A percentile compares a stretch with the other conserved stretches of the same genome.
Evolutionary conservation across 2,329 filamentous ascomycete species (phyloP).

Genomic region (Triangularia verruculosa): DNA sequence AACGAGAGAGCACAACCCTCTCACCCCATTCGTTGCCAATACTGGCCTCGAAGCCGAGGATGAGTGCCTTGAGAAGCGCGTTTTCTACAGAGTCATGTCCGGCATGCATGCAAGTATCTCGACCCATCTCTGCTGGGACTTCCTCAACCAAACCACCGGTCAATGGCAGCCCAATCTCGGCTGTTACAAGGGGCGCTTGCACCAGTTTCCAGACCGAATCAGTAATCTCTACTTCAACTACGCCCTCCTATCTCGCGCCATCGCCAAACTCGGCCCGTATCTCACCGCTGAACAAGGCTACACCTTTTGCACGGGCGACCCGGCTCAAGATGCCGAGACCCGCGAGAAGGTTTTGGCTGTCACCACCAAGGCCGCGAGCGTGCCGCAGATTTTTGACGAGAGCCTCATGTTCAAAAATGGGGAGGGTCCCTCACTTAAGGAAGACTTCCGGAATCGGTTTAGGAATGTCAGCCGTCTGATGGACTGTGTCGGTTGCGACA

Average conservation of each 20-base stretch:
- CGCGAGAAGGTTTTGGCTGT: slow-evolving; percentile 79
- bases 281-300: slow-evolving; percentile 62
- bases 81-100: slow-evolving; percentile 92
- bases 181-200: slow-evolving; percentile 86
- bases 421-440: slow-evolving; percentile 75
- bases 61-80: slow-evolving; percentile 96
- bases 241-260: slow-evolving; percentile 84
- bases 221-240: slow-evolving; percentile 99
- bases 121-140: slow-evolving; percentile 93
- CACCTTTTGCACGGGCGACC: slow-evolving; percentile 88
- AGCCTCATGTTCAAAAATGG: slow-evolving; percentile 87
- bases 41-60: slow-evolving; percentile 76
- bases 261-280: slow-evolving; percentile 84
- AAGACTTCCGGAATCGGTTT: slow-evolving; percentile 96
- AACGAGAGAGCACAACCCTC: slow-evolving; percentile 52
- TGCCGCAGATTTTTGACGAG: slow-evolving; percentile 88
- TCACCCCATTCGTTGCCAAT: slow-evolving; percentile 58
- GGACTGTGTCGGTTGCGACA: slow-evolving; percentile 98
- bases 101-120: slow-evolving; percentile 99
- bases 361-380: slow-evolving; percentile 64
- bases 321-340: slow-evolving; percentile 72
- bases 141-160: slow-evolving; percentile 90
- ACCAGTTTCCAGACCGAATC: slow-evolving; percentile 82
- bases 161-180: slow-evolving; percentile 86
- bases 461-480: slow-evolving; percentile 94